Conservation (phyloP, 495 filamentous ascomycete genomes). For the Aspergillus affinis region DNA sequence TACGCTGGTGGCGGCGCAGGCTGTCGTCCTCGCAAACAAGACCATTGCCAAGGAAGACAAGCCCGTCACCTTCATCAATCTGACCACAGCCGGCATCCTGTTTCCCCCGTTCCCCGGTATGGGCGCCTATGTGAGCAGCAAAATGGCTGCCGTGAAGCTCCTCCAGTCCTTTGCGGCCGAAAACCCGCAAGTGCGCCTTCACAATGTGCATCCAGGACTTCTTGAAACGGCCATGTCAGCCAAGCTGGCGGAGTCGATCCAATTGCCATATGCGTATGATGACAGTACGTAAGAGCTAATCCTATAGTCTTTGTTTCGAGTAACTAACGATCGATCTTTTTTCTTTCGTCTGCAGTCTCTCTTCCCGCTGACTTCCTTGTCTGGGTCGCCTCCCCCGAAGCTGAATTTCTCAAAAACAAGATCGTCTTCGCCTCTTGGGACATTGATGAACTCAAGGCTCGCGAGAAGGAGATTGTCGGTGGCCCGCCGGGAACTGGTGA, state of each 20-base stretch:
- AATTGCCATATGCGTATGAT: slow-evolving; percentile 19
- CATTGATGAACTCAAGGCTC: slow-evolving; percentile 53
- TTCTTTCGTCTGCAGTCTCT: slow-evolving; percentile 14
- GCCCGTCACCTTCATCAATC: slow-evolving; percentile 28
- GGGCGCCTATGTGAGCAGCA: slow-evolving; percentile 38
- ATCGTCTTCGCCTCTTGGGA: slow-evolving; percentile 49
- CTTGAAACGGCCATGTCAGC: slow-evolving; percentile 33
- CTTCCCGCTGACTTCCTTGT: slow-evolving; percentile 33
- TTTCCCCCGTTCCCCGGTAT: slow-evolving; percentile 28
- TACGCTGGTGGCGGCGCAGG: slow-evolving; percentile 26
- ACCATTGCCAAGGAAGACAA: slow-evolving; percentile 15
- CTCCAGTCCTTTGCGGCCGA: slow-evolving; percentile 41
- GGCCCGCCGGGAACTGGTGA: slow-evolving; percentile 23
- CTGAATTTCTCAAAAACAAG: slow-evolving; percentile 42
- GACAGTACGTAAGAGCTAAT: slow-evolving; percentile 16
- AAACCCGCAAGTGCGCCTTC: slow-evolving; percentile 37
- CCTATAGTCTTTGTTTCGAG: slow-evolving; percentile 10
- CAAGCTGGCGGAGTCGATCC: slow-evolving; percentile 14
- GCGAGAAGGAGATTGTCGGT: slow-evolving; percentile 46
- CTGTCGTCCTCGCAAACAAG: slow-evolving; percentile 27
- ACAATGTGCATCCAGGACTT: slow-evolving; percentile 41
- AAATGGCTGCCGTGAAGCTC: slow-evolving; percentile 38
- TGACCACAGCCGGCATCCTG: slow-evolving; percentile 28
- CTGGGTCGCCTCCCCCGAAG: slow-evolving; percentile 40
- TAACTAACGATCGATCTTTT: not conserved